A percentile compares a stretch with the other conserved stretches of the same genome.
Conservation (phyloP, 2,329 filamentous ascomycete genomes). For the Ceratocystis variospora region DNA sequence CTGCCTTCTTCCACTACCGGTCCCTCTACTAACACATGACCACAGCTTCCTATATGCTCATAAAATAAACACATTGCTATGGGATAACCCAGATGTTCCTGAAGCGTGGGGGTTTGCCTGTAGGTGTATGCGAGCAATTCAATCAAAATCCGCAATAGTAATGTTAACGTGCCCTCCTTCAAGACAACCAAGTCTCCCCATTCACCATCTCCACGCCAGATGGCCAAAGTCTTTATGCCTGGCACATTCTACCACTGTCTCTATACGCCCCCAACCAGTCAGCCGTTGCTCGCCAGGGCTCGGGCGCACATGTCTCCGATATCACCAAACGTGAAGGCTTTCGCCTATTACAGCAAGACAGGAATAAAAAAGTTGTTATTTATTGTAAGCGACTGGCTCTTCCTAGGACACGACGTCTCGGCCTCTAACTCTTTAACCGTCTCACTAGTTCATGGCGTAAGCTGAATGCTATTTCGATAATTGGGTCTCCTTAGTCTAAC, state of each 20-base stretch:
- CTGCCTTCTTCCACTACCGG: no score
- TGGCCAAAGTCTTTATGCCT: slow-evolving; percentile 66
- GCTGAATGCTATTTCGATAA: neutral
- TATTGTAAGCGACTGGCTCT: slow-evolving; percentile 30
- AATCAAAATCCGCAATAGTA: slow-evolving; percentile 12
- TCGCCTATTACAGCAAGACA: slow-evolving; percentile 47
- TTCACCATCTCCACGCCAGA: slow-evolving; percentile 67
- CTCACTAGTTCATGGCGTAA: slow-evolving; percentile 17
- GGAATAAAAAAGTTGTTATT: slow-evolving; percentile 46
- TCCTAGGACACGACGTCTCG: no score
- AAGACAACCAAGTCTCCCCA: slow-evolving; percentile 77
- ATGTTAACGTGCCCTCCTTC: neutral
- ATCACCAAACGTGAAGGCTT: slow-evolving; percentile 47
- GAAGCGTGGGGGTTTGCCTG: slow-evolving; percentile 79
- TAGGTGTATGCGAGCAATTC: slow-evolving; percentile 27
- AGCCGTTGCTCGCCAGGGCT: slow-evolving; percentile 39
- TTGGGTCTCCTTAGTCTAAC: neutral
- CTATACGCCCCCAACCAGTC: slow-evolving; percentile 61
- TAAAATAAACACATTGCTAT: slow-evolving; percentile 58
- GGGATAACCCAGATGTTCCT: slow-evolving; percentile 59
- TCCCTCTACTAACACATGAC: slow-evolving; percentile 32
- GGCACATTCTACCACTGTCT: slow-evolving; percentile 75
- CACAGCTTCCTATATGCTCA: slow-evolving; percentile 70
- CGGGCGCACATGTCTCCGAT: slow-evolving; percentile 36
- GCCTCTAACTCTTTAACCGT: neutral